phyloP scores from a whole-genome alignment of 2,329 filamentous ascomycete species.

The Tolypocladium ovalisporum region DNA sequence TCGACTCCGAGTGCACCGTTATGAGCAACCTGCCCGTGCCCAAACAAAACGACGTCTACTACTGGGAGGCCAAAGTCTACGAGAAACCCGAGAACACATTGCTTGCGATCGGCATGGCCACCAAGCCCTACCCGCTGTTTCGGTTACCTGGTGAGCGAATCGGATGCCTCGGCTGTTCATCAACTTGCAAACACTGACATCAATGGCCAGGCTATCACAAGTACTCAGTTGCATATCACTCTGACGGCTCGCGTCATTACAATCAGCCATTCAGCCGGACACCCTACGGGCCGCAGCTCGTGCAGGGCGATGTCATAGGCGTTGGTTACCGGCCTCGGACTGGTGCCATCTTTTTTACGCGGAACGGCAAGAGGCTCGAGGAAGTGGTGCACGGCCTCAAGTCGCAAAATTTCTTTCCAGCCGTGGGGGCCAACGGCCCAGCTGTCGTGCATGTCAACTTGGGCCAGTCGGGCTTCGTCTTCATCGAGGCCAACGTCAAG shows the following conservation, averaged over 20 bases:
- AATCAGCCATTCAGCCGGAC: slow-evolving; percentile 84
- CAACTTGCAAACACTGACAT: neutral
- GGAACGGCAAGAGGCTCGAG: slow-evolving; percentile 94
- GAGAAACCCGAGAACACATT: slow-evolving; percentile 86
- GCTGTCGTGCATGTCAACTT: slow-evolving; percentile 94
- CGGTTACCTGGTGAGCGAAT: slow-evolving; percentile 67
- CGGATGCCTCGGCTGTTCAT: neutral
- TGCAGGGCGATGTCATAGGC: slow-evolving; percentile 92
- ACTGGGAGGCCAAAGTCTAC: slow-evolving; percentile 98
- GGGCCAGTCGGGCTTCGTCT: slow-evolving; percentile 94
- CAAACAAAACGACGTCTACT: slow-evolving; percentile 98
- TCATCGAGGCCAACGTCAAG: slow-evolving; percentile 98
- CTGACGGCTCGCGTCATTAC: slow-evolving; percentile 72
- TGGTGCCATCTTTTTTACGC: slow-evolving; percentile 93
- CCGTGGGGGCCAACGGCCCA: slow-evolving; percentile 90
- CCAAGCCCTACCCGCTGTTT: slow-evolving; percentile 94
- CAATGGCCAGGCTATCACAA: slow-evolving; percentile 65
- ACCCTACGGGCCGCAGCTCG: slow-evolving; percentile 70
- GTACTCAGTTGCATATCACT: slow-evolving; percentile 83
- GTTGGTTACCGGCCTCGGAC: slow-evolving; percentile 92
- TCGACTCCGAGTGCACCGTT: slow-evolving; percentile 94
- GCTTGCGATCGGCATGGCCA: slow-evolving; percentile 86
- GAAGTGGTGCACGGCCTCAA: slow-evolving; percentile 91
- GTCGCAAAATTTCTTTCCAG: slow-evolving; percentile 93
- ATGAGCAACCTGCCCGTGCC: slow-evolving; percentile 94